Evolutionary conservation across 2,329 filamentous ascomycete genomes (phyloP).

Genomic region (Hymenotorrendiella dingleyae): DNA sequence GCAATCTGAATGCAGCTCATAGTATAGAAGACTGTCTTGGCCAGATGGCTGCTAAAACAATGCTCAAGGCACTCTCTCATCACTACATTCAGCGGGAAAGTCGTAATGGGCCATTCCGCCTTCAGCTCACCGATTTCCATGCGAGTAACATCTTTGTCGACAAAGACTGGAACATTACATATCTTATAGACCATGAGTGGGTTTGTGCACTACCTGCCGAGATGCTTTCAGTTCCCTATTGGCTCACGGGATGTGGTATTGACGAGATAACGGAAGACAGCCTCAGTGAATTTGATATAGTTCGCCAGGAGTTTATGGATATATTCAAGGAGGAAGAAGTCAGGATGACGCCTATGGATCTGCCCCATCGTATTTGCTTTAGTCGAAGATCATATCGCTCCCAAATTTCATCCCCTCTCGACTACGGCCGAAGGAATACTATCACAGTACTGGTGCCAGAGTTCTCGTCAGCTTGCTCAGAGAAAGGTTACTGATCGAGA

Average conservation of each 20-base stretch:
- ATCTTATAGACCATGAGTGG: conserved; percentile 34
- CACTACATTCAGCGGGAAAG: conserved; percentile 23
- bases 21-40: conserved; percentile 22
- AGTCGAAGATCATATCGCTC: conserved; percentile 24
- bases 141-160: conserved; percentile 34
- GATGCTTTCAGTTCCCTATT: conserved; percentile 29
- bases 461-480: conserved; percentile 17
- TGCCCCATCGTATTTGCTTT: conserved; percentile 20
- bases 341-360: conserved; percentile 8
- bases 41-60: conserved; percentile 24
- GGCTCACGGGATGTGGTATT: conserved; percentile 27
- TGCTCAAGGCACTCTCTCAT: conserved; percentile 26
- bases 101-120: conserved; percentile 27
- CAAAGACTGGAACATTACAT: conserved; percentile 32
- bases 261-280: conserved; percentile 17
- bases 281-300: conserved; percentile 16
- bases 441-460: conserved; percentile 19
- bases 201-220: conserved; percentile 30
- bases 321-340: conserved; percentile 22
- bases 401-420: conserved; percentile 20
- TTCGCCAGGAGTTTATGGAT: conserved; percentile 23
- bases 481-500: conserved; percentile 15
- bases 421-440: conserved; percentile 18
- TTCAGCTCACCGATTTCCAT: conserved; percentile 31
- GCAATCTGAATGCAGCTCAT: conserved; percentile 21